Base-by-base conservation (phyloP, 2,329 filamentous ascomycete genomes). In the Plectosphaerella sp. region DNA sequence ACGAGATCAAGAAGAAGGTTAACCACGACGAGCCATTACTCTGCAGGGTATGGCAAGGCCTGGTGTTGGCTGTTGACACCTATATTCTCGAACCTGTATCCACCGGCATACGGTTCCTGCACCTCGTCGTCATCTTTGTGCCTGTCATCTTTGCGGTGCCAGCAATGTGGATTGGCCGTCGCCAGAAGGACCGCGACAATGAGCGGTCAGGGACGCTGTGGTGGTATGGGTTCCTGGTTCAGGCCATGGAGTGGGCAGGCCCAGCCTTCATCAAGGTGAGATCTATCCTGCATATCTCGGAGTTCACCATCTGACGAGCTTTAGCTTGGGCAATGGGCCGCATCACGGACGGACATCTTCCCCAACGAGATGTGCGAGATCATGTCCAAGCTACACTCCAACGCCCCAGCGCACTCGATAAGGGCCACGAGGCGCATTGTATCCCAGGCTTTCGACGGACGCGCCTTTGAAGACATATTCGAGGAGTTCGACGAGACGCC, bases 291-390 rank as follows among this genome's bases (percentile, higher is more conserved):
- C 3, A 25, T 52, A 20, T 28, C 6, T 12, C 11, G 8, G 16
- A 24, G n/a, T 20, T 28, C 42, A 22, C 25, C 45, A 20, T 18
- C 25, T 12, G 36, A 22, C 39, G 37, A 25, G 6, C 9, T 37
- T 52, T 61, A 92, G 85, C 83, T 99, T 51, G 94, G 94, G 15
- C 94, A 99, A 84, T 99, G 94, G 94, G 94, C 94, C 16, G 94
- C 94, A 3, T 97, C 94, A 5, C 82, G 94, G 66, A 89, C 92
- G 42, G 94, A 99, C 70, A 96, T 99, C 64, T 99, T 99, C 66
- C 94, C 94, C 2, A 88, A 81, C 20, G 86, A 97, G 68, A 84
- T 99, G 82, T 99, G 94, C 72, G 82, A 82, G 43, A 85, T 92
- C 66, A 94, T 99, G 93, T 96, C 92, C 2, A 89, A 91, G 56